Evolutionary conservation across 352 stramenopile genomes (phyloP), one percentile per base, ranked within the genome.

Genomic region (Thalassiosira livingstoniorum): DNA sequence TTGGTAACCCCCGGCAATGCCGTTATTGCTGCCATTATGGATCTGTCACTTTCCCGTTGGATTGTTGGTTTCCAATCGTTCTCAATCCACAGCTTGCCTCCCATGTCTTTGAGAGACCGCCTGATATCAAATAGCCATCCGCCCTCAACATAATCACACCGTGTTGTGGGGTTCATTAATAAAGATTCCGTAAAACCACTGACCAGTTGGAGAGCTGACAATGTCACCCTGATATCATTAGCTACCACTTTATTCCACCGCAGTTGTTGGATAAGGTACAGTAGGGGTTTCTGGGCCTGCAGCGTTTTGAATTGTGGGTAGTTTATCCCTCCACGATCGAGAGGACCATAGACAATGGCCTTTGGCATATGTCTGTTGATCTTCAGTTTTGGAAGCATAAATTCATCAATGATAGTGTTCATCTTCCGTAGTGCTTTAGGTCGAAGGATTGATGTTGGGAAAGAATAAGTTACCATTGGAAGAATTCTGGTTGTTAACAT

Each of bases 311-410:
- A 51, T 0, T 77, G 13, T 34, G 57, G 53, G 0, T 71, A 34
- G 2, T 64, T 39, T 42, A 82, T 63, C 21, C 65, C 75, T 23
- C 75, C 75, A 32, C 57, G 53, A 45, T 82, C 55, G 18, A 81
- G 35, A 0, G 62, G 63, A 0, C 73, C 63, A 51, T 54, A 43
- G 15, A 81, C 29, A 2, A 82, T 63, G 35, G 64, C 74, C 11
- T 68, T 34, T 15, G 74, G 63, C 1, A 61, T 70, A 0, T 70
- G 34, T 2, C 57, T 55, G 29, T 67, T 71, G 2, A 71, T 47
- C 0, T 32, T 2, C 4, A 78, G 1, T 1, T 25, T n/a, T 1
- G 70, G 70, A 18, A 64, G 42, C 4, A 70, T 53, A 0, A 39
- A 0, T 42, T 61, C 11, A 0, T 55, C 23, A 2, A 78, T 51